phyloP scores from a whole-genome alignment of 2,329 filamentous ascomycete genomes.

The Trichoderma gracile region DNA sequence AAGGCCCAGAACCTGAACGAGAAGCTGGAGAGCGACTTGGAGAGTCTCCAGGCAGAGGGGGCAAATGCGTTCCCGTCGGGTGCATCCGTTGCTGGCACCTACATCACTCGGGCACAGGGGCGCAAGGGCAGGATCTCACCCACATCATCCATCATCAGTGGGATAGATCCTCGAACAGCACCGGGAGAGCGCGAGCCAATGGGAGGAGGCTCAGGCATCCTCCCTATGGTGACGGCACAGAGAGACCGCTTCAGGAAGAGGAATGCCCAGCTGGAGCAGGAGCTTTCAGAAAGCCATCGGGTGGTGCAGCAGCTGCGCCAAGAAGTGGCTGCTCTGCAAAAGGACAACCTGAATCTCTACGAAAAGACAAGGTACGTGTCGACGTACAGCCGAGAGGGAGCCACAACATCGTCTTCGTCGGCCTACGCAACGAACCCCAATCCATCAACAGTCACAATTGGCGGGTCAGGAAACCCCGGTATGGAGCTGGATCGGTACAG shows the following conservation, averaged over 20 bases:
- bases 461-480: constrained; percentile 58
- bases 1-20: constrained; percentile 80
- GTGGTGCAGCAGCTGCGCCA: constrained; percentile 83
- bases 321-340: constrained; percentile 88
- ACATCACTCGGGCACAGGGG: constrained; percentile 66
- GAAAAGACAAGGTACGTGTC: constrained; percentile 97
- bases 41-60: constrained; percentile 81
- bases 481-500: constrained; percentile 81
- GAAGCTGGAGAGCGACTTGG: constrained; percentile 88
- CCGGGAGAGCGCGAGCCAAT: constrained; percentile 60
- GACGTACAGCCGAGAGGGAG: constrained; percentile 76
- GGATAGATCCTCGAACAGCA: constrained; percentile 70
- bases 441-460: constrained; percentile 66
- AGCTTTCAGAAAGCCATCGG: constrained; percentile 80
- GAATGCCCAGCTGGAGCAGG: constrained; percentile 85
- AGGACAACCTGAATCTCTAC: constrained; percentile 93
- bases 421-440: constrained; percentile 73
- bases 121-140: constrained; percentile 75
- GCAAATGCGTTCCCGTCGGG: constrained; percentile 83
- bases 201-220: constrained; percentile 78
- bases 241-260: constrained; percentile 98
- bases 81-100: constrained; percentile 90
- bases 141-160: constrained; percentile 96
- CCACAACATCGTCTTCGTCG: constrained; percentile 60
- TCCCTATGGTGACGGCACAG: constrained; percentile 98